Base-by-base conservation (phyloP, 805 yeast genomes). In the Starmera quercuum region DNA sequence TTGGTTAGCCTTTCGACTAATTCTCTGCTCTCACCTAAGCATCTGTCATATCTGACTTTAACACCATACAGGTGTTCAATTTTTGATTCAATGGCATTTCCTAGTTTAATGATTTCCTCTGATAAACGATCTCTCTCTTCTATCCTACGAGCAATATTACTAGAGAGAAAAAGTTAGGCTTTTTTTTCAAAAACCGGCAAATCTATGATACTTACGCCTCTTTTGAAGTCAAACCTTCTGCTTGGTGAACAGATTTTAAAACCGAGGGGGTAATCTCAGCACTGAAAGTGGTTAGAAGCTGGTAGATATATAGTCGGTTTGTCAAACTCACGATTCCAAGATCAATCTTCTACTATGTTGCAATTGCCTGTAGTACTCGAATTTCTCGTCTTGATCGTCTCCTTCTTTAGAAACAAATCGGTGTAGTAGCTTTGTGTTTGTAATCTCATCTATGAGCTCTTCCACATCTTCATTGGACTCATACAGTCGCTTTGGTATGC, bases 161-260 rank as follows among this genome's bases (percentile, higher is more conserved):
- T 32, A 13, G 20, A 26, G 4, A 11, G 6, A 6, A 17, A 10
- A n/a, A n/a, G n/a, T n/a, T n/a, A n/a, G n/a, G 27, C 10, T 19
- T n/a, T 23, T 24, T 15, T 18, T 9, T 10, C 21, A 20, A 22
- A 17, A 23, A 10, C 18, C 27, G 29, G 19, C 16, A 28, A 19
- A 27, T 16, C 10, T 20, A 7, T 6, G 6, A 10, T 9, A 32
- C 30, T 20, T 26, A 32, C 34, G 19, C 20, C 13, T 32, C 31
- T 21, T 27, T 32, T 4, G 31, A 27, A 4, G 29, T 26, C 2
- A 32, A 18, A 4, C 26, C 30, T 16, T 32, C 31, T 12, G 27
- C 31, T 11, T 32, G 29, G 27, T 32, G 57, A 3, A 52, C 35
- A 2, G 54, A 41, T 31, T 47, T 34, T 17, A 51, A 34, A 2